Evolutionary conservation across 208 protist species (phyloP).

Genomic region (Kentomonas sorsogonicus): DNA sequence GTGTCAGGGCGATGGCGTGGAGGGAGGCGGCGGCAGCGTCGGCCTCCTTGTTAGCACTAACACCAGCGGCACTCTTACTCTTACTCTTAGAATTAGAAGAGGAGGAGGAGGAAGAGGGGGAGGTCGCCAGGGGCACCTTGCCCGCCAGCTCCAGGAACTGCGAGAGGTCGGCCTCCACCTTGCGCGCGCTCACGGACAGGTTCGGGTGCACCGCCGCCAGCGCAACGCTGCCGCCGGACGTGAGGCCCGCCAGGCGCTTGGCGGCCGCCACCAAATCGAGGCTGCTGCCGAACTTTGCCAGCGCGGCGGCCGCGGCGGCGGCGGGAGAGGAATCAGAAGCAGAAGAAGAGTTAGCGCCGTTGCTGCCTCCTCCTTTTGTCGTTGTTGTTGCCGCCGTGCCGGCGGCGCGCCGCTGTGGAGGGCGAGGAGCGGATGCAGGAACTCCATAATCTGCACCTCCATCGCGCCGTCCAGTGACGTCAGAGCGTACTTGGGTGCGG

Average conservation of each 20-base stretch:
- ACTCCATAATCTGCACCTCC: slow-evolving; percentile 36
- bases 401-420: neutral
- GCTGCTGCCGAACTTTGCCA: slow-evolving; percentile 2
- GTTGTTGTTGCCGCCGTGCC: neutral
- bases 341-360: slow-evolving; percentile 1
- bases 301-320: neutral
- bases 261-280: slow-evolving; percentile 8
- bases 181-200: slow-evolving; percentile 30
- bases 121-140: too few relatives aligned
- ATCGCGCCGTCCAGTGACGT: slow-evolving; percentile 24
- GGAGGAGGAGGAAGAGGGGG: too few relatives aligned
- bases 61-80: too few relatives aligned
- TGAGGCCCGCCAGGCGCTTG: slow-evolving; percentile 19
- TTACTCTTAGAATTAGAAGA: too few relatives aligned
- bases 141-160: slow-evolving; percentile 31
- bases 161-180: slow-evolving; percentile 49
- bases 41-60: too few relatives aligned
- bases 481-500: slow-evolving; percentile 39
- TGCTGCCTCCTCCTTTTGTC: too few relatives aligned
- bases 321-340: neutral
- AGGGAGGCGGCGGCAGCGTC: neutral
- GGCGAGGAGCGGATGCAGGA: slow-evolving; percentile 37
- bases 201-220: slow-evolving; percentile 61
- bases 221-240: slow-evolving; percentile 17
- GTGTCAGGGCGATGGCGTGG: slow-evolving; percentile 33